Conservation (phyloP, 768 basidiomycete species). For the Stropharia rugosoannulata region DNA sequence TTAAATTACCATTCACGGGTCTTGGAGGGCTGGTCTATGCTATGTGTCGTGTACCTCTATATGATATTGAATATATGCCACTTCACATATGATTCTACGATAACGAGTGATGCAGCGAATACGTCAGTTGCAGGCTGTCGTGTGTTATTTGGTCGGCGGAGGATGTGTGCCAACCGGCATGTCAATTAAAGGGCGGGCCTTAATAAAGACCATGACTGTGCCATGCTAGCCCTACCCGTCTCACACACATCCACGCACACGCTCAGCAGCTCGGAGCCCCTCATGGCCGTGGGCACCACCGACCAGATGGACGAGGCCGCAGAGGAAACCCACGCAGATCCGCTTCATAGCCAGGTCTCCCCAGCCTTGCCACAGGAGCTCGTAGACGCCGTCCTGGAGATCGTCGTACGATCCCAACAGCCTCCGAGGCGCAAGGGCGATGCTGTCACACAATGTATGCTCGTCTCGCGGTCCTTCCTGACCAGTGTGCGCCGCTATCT, state of each 20-base stretch:
- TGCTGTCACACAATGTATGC: conserved; percentile 1
- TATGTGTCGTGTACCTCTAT: conserved; percentile 6
- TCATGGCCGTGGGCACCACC: background rate
- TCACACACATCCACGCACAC: background rate
- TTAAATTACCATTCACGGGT: conserved; percentile 29
- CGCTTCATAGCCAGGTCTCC: background rate
- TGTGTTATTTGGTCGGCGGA: background rate
- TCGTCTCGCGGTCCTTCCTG: conserved; percentile 5
- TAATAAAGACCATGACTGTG: background rate
- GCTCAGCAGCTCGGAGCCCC: background rate
- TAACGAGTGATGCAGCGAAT: too few species aligned
- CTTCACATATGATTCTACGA: background rate
- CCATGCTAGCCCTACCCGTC: conserved; percentile 1
- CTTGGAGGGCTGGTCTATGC: conserved; percentile 3
- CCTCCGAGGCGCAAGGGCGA: background rate
- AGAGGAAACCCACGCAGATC: background rate
- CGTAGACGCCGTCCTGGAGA: conserved; percentile 1
- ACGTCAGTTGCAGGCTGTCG: background rate
- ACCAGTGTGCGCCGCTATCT: conserved; percentile 4
- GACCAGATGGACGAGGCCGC: background rate
- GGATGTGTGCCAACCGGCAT: background rate
- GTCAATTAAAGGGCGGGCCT: background rate
- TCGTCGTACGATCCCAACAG: background rate
- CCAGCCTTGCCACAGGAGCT: conserved; percentile 3
- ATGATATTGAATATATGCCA: conserved; percentile 1